Evolutionary conservation across 2,329 filamentous ascomycete species (phyloP).

Genomic region (Fusarium tricinctum): DNA sequence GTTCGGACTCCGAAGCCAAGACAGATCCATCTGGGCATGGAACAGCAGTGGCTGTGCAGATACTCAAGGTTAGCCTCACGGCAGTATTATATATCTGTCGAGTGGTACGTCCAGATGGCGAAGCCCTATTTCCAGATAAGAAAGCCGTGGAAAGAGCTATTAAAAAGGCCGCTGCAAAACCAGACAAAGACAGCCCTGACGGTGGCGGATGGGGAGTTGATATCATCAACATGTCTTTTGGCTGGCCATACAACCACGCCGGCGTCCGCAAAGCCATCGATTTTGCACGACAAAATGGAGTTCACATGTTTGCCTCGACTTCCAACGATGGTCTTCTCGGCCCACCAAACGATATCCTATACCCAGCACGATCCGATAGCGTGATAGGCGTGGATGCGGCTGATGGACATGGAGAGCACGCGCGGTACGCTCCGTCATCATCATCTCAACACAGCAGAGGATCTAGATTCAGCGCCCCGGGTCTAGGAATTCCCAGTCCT

Average conservation of each 20-base stretch:
- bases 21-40: neutral
- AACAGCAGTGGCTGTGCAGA: neutral
- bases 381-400: conserved; percentile 1
- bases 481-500: neutral
- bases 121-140: neutral
- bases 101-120: neutral
- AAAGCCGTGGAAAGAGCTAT: neutral
- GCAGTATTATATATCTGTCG: neutral
- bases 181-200: neutral
- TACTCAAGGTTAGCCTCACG: neutral
- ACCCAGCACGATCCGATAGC: neutral
- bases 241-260: neutral
- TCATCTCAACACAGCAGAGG: neutral
- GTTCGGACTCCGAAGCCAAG: neutral
- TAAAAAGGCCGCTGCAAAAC: neutral
- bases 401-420: neutral
- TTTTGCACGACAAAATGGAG: neutral
- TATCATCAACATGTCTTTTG: conserved; percentile 5
- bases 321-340: neutral
- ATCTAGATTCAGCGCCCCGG: neutral
- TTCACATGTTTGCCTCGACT: neutral
- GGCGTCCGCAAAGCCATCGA: neutral
- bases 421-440: neutral
- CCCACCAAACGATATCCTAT: neutral
- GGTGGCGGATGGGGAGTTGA: neutral